Base-by-base conservation (phyloP, 495 filamentous ascomycete species). In the Thermochaetoides thermophila region DNA sequence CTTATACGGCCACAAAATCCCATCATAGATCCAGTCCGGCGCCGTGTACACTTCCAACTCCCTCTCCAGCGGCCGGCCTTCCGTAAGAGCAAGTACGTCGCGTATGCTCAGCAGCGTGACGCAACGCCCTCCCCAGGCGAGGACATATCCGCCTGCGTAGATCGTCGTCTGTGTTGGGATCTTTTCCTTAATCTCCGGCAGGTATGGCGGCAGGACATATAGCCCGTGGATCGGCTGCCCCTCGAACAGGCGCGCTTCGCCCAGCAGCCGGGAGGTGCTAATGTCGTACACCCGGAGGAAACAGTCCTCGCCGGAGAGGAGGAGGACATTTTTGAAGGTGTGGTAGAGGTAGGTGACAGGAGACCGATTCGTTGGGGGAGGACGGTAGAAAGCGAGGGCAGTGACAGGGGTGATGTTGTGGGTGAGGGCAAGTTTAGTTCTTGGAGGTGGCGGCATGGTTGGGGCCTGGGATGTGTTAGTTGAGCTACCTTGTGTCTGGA, bases 21-120 rank as follows among this genome's bases (percentile, higher is more conserved):
- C 76, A 47, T 83, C 74, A 39, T 91, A 65, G 32, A 94, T 78
- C 86, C 87, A 93, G 49, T 95, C 87, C 3, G 71, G 60, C 9
- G 69, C 69, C 17, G 45, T 43, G 1, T 50, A 38, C 32, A n/a
- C n/a, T n/a, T 48, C 40, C 5, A 5, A 20, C 11, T 37, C 28
- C 1, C 12, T 9, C 0, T 31, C 7, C 12, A 43, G 31, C n/a
- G 14, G 3, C 31, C 19, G 8, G 0, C 44, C 46, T 8, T 35
- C 37, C 21, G 53, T 32, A 39, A 53, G 19, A 31, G 18, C 23
- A n/a, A 46, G 42, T 4, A 59, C 9, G 6, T 36, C 31, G 2
- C 37, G 20, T 21, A 29, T 42, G 2, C 53, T 44, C 19, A 49
- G 29, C 21, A 48, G 48, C 10, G 40, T 50, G 11, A 55, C 50